Base-by-base conservation (phyloP, 116 monocot species). In the Zostera marina region DNA sequence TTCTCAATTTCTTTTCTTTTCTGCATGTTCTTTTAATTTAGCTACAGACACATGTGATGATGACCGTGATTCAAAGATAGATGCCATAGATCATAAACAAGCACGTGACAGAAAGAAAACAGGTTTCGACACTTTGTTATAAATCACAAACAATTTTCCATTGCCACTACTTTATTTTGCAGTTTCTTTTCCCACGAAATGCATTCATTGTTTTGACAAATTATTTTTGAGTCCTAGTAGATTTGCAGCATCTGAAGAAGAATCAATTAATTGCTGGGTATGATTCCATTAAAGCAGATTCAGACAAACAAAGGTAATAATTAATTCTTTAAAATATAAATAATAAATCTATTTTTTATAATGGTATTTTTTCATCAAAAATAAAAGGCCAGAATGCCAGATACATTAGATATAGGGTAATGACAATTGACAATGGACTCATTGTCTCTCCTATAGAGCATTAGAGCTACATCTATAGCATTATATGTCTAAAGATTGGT, bases 261-360 rank as follows among this genome's bases (percentile, higher is more conserved):
- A 54, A 61, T 16, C 39, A 51, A 58, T 17, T 54, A 44, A 43
- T 68, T 57, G 42, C 17, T 59, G 53, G 5, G 66, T 39, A 8
- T 47, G 41, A 57, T 15, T 53, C 44, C 25, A 74, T 67, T 56
- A 69, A 73, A 71, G 41, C 15, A 23, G 63, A 73, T 39, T 94
- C 94, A 64, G 88, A 77, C 67, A 94, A 82, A 52, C 94, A 94
- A 58, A 85, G 88, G 94, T 94, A 76, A 66, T 54, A 46, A 44
- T 53, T 49, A 20, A 14, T 59, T 5, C n/a, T 22, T 42, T 32
- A 32, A 32, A 32, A 32, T 32, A 32, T 32, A 32, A 32, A 32
- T 32, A 5, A 32, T 32, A 32, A 32, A 8, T 41, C 15, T 14
- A 13, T 41, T 15, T 38, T 39, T 58, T n/a, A n/a, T n/a, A n/a